Percentiles rank a stretch among this genome's conserved stretches.
Evolutionary conservation across 1,139 yeast genomes (phyloP).

Genomic region (Kodamaea plutei): DNA sequence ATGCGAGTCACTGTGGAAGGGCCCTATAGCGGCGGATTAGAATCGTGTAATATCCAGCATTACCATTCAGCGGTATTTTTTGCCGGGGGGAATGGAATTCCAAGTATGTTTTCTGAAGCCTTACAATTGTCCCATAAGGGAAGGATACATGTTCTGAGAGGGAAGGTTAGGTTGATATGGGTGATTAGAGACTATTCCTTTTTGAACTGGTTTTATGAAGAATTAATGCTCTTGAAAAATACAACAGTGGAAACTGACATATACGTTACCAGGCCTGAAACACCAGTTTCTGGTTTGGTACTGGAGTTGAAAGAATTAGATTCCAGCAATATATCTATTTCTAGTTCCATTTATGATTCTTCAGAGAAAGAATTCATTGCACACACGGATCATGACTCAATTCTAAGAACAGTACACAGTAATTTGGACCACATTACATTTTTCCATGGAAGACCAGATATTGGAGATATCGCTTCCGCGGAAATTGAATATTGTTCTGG

Average conservation of each 20-base stretch:
- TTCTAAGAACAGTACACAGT: conserved; percentile 9
- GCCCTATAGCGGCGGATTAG: conserved; percentile 32
- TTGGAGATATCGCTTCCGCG: conserved; percentile 21
- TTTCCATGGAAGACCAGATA: conserved; percentile 31
- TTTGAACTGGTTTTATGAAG: conserved; percentile 33
- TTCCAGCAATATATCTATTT: neutral
- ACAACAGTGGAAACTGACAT: conserved; percentile 26
- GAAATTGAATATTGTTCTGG: conserved; percentile 20
- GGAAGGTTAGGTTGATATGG: conserved; percentile 31
- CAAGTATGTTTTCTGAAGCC: conserved; percentile 40
- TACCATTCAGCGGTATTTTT: conserved; percentile 33
- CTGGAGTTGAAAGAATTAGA: conserved; percentile 1
- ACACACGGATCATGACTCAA: too few species aligned
- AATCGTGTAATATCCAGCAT: conserved; percentile 22
- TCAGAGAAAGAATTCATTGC: neutral
- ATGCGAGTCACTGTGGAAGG: conserved; percentile 38
- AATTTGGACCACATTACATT: conserved; percentile 25
- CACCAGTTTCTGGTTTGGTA: neutral
- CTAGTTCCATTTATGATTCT: conserved; percentile 1
- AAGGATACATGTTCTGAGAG: conserved; percentile 15
- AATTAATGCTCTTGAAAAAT: conserved; percentile 22
- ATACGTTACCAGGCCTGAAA: conserved; percentile 31
- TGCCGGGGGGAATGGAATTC: conserved; percentile 44
- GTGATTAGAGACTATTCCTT: conserved; percentile 31
- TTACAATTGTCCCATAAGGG: conserved; percentile 20